A percentile compares a stretch with the other conserved stretches of the same genome.
Conservation (phyloP, 1,284 basidiomycete genomes). For the Naganishia liquefaciens region DNA sequence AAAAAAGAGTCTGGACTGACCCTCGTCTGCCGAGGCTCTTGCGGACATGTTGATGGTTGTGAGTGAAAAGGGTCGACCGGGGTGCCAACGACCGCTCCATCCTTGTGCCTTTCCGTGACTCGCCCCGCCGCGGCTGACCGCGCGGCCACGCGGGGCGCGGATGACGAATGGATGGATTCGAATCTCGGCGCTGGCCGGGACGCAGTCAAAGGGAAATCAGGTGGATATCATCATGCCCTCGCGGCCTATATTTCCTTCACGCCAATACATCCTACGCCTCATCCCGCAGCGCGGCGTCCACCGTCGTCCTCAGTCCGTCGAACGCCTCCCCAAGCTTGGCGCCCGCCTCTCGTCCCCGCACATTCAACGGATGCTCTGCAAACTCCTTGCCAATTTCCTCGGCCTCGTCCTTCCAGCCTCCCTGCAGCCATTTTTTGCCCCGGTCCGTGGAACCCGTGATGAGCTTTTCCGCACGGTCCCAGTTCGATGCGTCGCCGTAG, state of each 20-base stretch:
- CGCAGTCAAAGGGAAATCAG: too few species aligned
- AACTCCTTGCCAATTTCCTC: constrained; percentile 35
- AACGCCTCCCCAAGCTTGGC: constrained; percentile 28
- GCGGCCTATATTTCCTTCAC: too few species aligned
- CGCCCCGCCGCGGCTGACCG: too few species aligned
- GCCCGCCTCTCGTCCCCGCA: constrained; percentile 21
- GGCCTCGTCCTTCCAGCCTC: constrained; percentile 49
- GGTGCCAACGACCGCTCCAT: neutral
- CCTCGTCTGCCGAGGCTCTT: constrained; percentile 52
- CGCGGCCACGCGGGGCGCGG: neutral
- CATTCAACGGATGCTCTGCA: constrained; percentile 14
- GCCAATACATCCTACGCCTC: neutral
- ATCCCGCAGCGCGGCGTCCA: constrained; percentile 3
- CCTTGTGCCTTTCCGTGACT: too few species aligned
- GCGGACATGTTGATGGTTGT: constrained; percentile 45
- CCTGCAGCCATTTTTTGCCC: constrained; percentile 44
- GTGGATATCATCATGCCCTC: too few species aligned
- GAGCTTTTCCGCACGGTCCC: constrained; percentile 29
- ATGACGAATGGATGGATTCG: neutral
- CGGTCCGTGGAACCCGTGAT: constrained; percentile 43
- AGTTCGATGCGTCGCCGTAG: constrained; percentile 33
- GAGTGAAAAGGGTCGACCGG: neutral
- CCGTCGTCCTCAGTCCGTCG: constrained; percentile 28
- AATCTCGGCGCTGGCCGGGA: too few species aligned
- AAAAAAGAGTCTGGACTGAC: constrained; percentile 40